Base-by-base conservation (phyloP, 257 asterid genomes). In the Jasminum sambac region DNA sequence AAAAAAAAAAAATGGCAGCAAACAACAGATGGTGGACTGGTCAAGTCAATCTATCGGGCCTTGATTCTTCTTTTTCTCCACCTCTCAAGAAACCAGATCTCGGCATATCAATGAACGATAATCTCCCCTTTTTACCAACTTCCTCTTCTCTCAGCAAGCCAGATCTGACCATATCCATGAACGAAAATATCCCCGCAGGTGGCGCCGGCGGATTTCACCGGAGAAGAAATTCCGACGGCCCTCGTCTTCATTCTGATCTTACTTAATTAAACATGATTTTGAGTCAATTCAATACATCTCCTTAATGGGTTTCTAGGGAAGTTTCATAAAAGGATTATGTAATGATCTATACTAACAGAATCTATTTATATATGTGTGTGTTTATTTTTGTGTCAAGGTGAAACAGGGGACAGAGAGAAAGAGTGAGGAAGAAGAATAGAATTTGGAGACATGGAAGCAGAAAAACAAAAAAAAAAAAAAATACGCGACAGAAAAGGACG, bases 11-110 rank as follows among this genome's bases (percentile, higher is more conserved):
- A 26, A 83, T 87, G 92, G 80, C 90, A 12, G 62, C 62, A 23
- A 55, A 23, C 24, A 87, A 83, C 75, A 79, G 81, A 73, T 87
- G 93, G 90, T 87, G 93, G 93, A 77, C 87, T 1, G 85, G 88
- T 24, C 87, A 79, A 58, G 87, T 83, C 52, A 87, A 86, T 69
- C 63, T 82, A 55, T 70, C 78, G 5, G 87, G 87, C 9, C 74
- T 82, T 3, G 87, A 84, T 23, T 72, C 89, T 9, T 71, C 85
- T 1, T 69, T 82, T 0, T 74, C 87, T 0, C 77, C 84, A 5
- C 75, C 80, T 2, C 72, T 74, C 1, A 74, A 67, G 68, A 87
- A 79, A 61, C 84, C 87, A 59, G 87, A 83, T 75, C 88, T 82
- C 23, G 83, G 78, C 36, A 79, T 82, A 59, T 80, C 89, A 6